Evolutionary conservation across 2,329 filamentous ascomycete genomes (phyloP).

Genomic region (Sphaerulina musiva): DNA sequence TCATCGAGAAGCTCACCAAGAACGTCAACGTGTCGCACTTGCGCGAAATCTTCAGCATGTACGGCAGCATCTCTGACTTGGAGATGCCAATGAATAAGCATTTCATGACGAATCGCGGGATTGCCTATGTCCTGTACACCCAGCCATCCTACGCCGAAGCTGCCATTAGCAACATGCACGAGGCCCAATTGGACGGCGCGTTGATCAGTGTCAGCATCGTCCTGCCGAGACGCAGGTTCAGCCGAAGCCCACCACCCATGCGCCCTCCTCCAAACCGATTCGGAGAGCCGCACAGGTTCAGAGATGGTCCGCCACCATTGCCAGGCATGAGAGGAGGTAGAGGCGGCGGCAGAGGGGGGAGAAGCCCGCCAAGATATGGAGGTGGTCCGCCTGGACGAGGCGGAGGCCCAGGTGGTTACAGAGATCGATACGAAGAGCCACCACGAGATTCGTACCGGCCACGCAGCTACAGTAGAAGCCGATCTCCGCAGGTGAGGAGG

Average conservation of each 20-base stretch:
- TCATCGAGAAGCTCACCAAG: conserved; percentile 91
- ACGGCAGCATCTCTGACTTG: conserved; percentile 77
- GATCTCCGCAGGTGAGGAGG: conserved; percentile 19
- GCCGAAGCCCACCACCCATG: conserved; percentile 66
- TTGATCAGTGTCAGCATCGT: conserved; percentile 83
- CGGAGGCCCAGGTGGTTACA: conserved; percentile 24
- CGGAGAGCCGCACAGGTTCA: conserved; percentile 37
- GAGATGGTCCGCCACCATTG: conserved; percentile 28
- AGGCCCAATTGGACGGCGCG: conserved; percentile 77
- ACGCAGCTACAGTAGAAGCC: conserved; percentile 20
- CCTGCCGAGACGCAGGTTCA: conserved; percentile 74
- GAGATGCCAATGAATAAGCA: conserved; percentile 84
- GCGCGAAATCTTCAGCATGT: conserved; percentile 83
- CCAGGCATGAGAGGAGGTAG: conserved; percentile 22
- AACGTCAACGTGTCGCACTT: conserved; percentile 87
- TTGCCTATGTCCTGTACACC: conserved; percentile 82
- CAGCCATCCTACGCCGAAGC: conserved; percentile 72
- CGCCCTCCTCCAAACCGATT: conserved; percentile 51
- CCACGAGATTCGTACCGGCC: conserved; percentile 25
- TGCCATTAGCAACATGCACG: conserved; percentile 87
- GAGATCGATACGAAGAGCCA: conserved; percentile 28
- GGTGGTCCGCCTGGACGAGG: conserved; percentile 18
- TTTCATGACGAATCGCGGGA: conserved; percentile 84
- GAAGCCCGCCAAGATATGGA: conserved; percentile 23
- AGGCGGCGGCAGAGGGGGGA: conserved; percentile 25